A percentile compares a stretch with the other conserved stretches of the same genome.
Conservation (phyloP, 306 rosid genomes). For the Acacia crassicarpa region DNA sequence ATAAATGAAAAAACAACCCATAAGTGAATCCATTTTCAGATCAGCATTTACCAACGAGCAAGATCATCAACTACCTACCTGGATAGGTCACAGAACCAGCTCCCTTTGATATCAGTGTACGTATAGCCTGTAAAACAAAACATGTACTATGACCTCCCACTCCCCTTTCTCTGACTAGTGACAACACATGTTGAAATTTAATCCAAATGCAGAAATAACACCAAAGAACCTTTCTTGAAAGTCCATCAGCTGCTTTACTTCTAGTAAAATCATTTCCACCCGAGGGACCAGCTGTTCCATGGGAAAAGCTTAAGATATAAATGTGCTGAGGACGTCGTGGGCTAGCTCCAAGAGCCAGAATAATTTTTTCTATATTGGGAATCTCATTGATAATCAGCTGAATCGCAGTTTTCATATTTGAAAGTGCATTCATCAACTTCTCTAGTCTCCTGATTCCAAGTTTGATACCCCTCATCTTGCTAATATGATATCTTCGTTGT, state of each 20-base stretch:
- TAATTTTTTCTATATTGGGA: constrained; percentile 43
- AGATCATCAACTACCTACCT: constrained; percentile 43
- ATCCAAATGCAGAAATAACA: constrained; percentile 14
- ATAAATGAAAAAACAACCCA: background rate
- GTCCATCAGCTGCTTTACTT: constrained; percentile 67
- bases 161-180: constrained; percentile 20
- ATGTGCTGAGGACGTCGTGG: constrained; percentile 71
- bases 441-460: constrained; percentile 70
- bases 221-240: constrained; percentile 70
- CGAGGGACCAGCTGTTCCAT: constrained; percentile 26
- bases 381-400: constrained; percentile 51
- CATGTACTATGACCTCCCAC: constrained; percentile 15
- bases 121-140: constrained; percentile 65
- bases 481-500: constrained; percentile 55
- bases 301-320: constrained; percentile 58
- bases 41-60: constrained; percentile 1
- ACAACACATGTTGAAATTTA: constrained; percentile 25
- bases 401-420: constrained; percentile 58
- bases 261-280: constrained; percentile 52
- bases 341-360: constrained; percentile 78
- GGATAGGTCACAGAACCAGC: constrained; percentile 81
- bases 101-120: constrained; percentile 66
- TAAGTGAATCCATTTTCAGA: constrained; percentile 1
- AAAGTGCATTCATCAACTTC: constrained; percentile 66
- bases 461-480: constrained; percentile 77